These are phyloP conservation scores for Penicillium cosmopolitanum DNA, from an alignment of 495 filamentous ascomycete species.

Conservation along the genomic window DNA sequence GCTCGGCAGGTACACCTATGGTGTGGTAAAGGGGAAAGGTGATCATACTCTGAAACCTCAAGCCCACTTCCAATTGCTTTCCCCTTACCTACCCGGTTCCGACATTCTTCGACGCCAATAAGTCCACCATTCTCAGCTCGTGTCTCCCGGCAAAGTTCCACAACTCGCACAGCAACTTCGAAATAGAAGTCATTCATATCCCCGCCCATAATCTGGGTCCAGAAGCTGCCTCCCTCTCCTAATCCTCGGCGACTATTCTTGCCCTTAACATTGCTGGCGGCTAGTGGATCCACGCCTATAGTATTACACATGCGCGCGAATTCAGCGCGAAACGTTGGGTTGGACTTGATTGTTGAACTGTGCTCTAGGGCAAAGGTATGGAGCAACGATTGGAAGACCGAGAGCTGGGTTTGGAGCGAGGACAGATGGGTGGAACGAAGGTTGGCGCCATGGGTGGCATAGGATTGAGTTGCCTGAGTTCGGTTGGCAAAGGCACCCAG, in stretches of 20 bases:
- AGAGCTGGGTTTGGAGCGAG: slow-evolving; percentile 86
- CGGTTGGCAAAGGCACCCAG: slow-evolving; percentile 89
- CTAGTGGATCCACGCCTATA: slow-evolving; percentile 93
- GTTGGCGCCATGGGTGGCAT: slow-evolving; percentile 83
- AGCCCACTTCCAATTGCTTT: slow-evolving; percentile 68
- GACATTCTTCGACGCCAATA: slow-evolving; percentile 81
- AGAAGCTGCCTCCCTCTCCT: slow-evolving; percentile 67
- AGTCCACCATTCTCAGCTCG: slow-evolving; percentile 90
- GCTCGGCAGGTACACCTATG: neutral
- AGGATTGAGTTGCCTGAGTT: slow-evolving; percentile 77
- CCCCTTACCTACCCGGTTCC: slow-evolving; percentile 70
- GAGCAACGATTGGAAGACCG: slow-evolving; percentile 91
- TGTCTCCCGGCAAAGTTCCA: slow-evolving; percentile 88
- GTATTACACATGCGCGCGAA: slow-evolving; percentile 98
- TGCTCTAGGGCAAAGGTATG: slow-evolving; percentile 95
- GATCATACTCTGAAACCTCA: slow-evolving; percentile 68
- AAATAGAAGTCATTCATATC: slow-evolving; percentile 99
- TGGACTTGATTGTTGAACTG: slow-evolving; percentile 90
- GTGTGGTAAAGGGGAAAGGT: neutral
- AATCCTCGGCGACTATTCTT: slow-evolving; percentile 49
- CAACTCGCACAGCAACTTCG: slow-evolving; percentile 89
- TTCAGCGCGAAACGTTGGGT: slow-evolving; percentile 92
- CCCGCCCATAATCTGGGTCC: slow-evolving; percentile 88
- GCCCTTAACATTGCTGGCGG: slow-evolving; percentile 65
- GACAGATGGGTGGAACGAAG: slow-evolving; percentile 79